Evolutionary conservation across 257 asterid genomes (phyloP).

Genomic region (Apocynum venetum): DNA sequence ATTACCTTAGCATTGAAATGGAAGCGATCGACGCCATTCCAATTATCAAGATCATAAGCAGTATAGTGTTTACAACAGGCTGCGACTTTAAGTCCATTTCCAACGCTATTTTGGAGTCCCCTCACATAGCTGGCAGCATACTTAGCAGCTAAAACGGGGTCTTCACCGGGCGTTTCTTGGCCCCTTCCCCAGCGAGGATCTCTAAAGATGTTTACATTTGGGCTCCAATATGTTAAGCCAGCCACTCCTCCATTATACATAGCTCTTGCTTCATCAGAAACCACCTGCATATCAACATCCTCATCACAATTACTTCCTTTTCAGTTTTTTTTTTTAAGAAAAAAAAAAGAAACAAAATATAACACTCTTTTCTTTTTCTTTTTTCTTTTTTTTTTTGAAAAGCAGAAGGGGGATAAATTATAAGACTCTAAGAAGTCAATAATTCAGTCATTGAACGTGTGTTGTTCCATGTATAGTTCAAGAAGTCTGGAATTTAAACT

Average conservation of each 20-base stretch:
- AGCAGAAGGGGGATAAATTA: too few species aligned
- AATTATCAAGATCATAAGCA: constrained; percentile 77
- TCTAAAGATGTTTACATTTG: constrained; percentile 82
- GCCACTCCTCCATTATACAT: constrained; percentile 88
- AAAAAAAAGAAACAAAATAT: too few species aligned
- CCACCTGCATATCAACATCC: constrained; percentile 42
- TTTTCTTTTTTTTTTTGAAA: too few species aligned
- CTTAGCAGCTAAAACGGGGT: constrained; percentile 53
- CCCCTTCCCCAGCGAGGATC: constrained; percentile 94
- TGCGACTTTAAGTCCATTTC: constrained; percentile 58
- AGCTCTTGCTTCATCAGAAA: constrained; percentile 85
- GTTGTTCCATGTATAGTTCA: too few species aligned
- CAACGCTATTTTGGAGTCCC: constrained; percentile 64
- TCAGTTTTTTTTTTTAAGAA: too few species aligned
- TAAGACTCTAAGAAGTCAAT: too few species aligned
- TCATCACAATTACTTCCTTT: too few species aligned
- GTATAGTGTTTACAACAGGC: constrained; percentile 93
- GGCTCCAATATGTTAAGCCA: constrained; percentile 87
- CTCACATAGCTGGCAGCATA: constrained; percentile 66
- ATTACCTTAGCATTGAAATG: constrained; percentile 79
- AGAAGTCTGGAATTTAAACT: too few species aligned
- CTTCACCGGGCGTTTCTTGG: constrained; percentile 93
- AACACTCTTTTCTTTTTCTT: too few species aligned
- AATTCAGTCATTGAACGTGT: too few species aligned
- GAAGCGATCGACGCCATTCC: constrained; percentile 73